Evolutionary conservation across 176 grass and related monocot species (phyloP).

Genomic region (Paspalum vaginatum): DNA sequence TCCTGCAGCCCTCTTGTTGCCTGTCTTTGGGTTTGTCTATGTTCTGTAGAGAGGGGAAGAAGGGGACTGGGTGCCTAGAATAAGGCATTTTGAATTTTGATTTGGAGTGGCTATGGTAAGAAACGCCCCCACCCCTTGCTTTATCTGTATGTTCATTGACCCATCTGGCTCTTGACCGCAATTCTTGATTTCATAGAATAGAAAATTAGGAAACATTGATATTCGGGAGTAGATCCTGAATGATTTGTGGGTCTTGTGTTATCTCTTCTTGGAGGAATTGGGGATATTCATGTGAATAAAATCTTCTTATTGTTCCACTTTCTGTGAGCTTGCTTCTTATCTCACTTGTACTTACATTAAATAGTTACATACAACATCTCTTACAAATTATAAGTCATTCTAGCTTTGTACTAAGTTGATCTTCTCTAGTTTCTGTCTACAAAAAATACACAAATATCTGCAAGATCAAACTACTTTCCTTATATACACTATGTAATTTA

Average conservation of each 20-base stretch:
- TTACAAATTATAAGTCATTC: too few relatives aligned
- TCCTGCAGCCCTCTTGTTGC: slow-evolving; percentile 27
- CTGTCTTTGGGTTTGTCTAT: neutral
- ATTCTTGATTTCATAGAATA: neutral
- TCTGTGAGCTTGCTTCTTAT: slow-evolving; percentile 1
- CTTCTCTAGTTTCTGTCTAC: too few relatives aligned
- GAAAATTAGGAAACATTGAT: neutral
- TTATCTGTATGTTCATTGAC: neutral
- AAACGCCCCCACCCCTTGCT: neutral
- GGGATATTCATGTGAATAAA: slow-evolving; percentile 10
- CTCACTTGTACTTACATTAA: neutral
- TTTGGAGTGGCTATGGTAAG: slow-evolving; percentile 21
- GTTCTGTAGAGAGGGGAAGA: neutral
- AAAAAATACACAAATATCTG: too few relatives aligned
- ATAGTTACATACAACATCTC: too few relatives aligned
- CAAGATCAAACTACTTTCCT: too few relatives aligned
- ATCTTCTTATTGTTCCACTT: neutral
- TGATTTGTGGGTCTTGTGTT: neutral
- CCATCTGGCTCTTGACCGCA: neutral
- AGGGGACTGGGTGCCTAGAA: neutral
- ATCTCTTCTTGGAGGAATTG: neutral
- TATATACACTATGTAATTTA: too few relatives aligned
- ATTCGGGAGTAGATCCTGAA: neutral
- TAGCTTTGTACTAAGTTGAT: too few relatives aligned
- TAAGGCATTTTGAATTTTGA: slow-evolving; percentile 3